Evolutionary conservation across 768 basidiomycete species (phyloP), one percentile per base, ranked within the genome.

Genomic region (Tylopilus cervinicoccineus): DNA sequence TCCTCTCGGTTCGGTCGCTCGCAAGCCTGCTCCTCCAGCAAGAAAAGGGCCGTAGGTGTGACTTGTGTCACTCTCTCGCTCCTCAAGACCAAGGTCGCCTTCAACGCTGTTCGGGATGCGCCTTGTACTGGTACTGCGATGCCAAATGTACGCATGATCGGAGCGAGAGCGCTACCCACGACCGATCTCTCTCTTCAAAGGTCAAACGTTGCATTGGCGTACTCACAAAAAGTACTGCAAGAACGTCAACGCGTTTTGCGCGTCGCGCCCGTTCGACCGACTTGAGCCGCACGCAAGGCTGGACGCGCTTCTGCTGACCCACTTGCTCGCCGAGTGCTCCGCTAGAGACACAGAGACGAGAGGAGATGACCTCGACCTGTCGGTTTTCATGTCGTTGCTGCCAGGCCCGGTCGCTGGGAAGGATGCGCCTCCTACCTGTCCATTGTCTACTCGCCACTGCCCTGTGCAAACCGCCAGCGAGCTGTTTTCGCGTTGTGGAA

Each of bases 81-180:
- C 52, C 62, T 20, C 51, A 17, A 61, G 67, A 31, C 50, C 47
- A 43, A 16, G 52, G 54, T 12, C 59, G 50, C 28, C 71, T 88
- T 37, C 76, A 69, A 52, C 74, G 72, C 60, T 91, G 88, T 54
- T 74, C 78, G 5, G 80, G 81, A 12, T 90, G 88, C 55, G 77
- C 74, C 14, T 74, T 76, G 0, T 86, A 84, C 60, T 88, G 80
- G 78, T 92, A 92, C 59, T 92, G 88, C 56, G 74, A 76, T 53
- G 53, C 70, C 20, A 56, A 70, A 63, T 92, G 88, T 89, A 62
- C 64, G 78, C 58, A 44, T 43, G 43, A 41, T 51, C 38, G 17
- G 22, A 37, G 39, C 44, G 29, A 51, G 24, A 48, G 8, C 26
- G 9, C 27, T 24, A 37, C 26, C 54, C 17, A 58, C 50, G 37